Evolutionary conservation across 106 monocot genomes (phyloP).

Genomic region (Triglochin maritima): DNA sequence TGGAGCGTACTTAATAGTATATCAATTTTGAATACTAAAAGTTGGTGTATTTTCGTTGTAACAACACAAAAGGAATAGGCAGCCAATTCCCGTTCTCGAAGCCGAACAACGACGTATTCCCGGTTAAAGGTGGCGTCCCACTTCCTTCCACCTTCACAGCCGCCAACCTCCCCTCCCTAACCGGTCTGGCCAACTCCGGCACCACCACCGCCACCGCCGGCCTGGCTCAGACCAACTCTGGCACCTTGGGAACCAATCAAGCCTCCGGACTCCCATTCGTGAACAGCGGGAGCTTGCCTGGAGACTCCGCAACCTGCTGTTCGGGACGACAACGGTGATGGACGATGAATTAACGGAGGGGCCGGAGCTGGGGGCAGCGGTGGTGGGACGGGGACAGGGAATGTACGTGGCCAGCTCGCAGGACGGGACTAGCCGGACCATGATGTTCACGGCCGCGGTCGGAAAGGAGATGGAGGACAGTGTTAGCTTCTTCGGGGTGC

Average conservation of each 20-base stretch:
- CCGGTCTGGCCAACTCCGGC: background rate
- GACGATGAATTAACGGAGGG: conserved; percentile 30
- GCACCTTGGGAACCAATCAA: background rate
- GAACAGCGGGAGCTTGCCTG: background rate
- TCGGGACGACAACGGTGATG: conserved; percentile 27
- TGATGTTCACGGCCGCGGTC: conserved; percentile 19
- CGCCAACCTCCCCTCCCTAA: background rate
- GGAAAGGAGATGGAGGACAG: background rate
- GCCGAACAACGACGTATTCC: background rate
- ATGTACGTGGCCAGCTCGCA: conserved; percentile 25
- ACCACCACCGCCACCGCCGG: background rate
- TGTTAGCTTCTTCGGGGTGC: conserved; percentile 6
- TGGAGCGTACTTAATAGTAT: no score
- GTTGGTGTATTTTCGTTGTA: no score
- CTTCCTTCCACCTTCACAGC: background rate
- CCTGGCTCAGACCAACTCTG: background rate
- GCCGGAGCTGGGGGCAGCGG: conserved; percentile 16
- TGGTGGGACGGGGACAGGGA: conserved; percentile 27
- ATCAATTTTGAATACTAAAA: no score
- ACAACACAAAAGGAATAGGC: background rate
- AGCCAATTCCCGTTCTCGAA: background rate
- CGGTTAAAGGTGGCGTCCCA: background rate
- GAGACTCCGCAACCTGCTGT: background rate
- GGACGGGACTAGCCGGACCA: conserved; percentile 18
- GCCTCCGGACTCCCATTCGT: background rate